A percentile compares a stretch with the other conserved stretches of the same genome.
Conservation (phyloP, 2,329 filamentous ascomycete genomes). For the Xylariaceae sp. region DNA sequence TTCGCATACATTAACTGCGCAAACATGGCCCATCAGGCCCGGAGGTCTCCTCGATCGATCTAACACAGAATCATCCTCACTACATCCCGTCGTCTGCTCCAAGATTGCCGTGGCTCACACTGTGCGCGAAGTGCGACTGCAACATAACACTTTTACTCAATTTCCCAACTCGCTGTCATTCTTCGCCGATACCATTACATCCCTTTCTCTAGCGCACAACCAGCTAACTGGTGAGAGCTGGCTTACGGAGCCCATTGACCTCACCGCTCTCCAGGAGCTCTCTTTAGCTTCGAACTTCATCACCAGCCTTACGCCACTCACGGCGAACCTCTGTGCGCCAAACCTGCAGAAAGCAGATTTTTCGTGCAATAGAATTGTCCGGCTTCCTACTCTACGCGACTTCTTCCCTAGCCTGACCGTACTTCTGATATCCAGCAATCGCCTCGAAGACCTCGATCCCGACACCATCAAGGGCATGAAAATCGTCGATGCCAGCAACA, state of each 20-base stretch:
- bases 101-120: slow-evolving; percentile 56
- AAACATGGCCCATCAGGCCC: slow-evolving; percentile 58
- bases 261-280: slow-evolving; percentile 76
- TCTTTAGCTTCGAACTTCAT: slow-evolving; percentile 77
- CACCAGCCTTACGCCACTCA: slow-evolving; percentile 67
- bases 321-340: slow-evolving; percentile 70
- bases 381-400: slow-evolving; percentile 67
- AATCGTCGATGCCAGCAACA: slow-evolving; percentile 79
- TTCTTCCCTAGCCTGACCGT: slow-evolving; percentile 71
- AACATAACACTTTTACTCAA: slow-evolving; percentile 73
- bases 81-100: slow-evolving; percentile 61
- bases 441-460: slow-evolving; percentile 71
- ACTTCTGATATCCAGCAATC: slow-evolving; percentile 78
- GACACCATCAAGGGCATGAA: slow-evolving; percentile 74
- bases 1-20: slow-evolving; percentile 50
- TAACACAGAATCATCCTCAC: slow-evolving; percentile 62
- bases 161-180: slow-evolving; percentile 73
- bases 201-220: slow-evolving; percentile 77
- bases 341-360: slow-evolving; percentile 76
- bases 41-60: slow-evolving; percentile 73
- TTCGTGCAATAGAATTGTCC: slow-evolving; percentile 77
- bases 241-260: slow-evolving; percentile 65
- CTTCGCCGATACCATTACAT: slow-evolving; percentile 70
- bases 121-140: slow-evolving; percentile 65
- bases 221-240: slow-evolving; percentile 67